Evolutionary conservation across 148 eudicot genomes (phyloP), one percentile per base, ranked within the genome.

Genomic region (Polygonum maritimum): DNA sequence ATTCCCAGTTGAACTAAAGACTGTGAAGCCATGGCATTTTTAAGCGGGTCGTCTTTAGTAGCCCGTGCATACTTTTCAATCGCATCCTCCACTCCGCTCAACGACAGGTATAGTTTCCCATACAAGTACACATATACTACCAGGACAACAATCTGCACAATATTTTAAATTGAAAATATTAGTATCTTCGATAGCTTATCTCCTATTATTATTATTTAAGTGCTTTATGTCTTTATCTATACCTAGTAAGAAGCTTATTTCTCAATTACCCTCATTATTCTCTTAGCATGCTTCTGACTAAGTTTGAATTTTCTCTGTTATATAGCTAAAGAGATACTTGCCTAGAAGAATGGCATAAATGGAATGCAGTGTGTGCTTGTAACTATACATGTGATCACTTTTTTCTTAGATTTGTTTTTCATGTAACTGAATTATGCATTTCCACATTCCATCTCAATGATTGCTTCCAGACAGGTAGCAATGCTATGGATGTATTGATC

Each of bases 21-120:
- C 76, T 89, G 92, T 1, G 93, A 89, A 81, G 91, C 92, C 86
- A 91, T 89, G 70, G 88, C 89, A 55, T 89, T 89, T 78, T 76
- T 86, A 81, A 91, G 81, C 74, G 96, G 82, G 75, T 83, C 78
- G 51, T 85, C 80, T 78, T 89, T 89, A 76, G 80, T 91, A 7
- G 89, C 81, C 79, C 84, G 85, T 40, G 92, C 91, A 63, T 77
- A 79, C 78, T 79, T 86, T 35, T 87, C 74, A 75, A 91, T 87
- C 35, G 88, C 48, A 69, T 74, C 79, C 83, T 91, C 96, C 80
- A 91, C 70, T 60, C 96, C 96, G 76, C 96, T 91, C 82, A 91
- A 79, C 38, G 87, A 78, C 15, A 91, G 82, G 83, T 91, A 91
- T 21, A 91, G 84, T 82, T 87, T 86, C 9, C 96, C 96, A 36